Percentiles rank a stretch among this genome's conserved stretches.
These are phyloP conservation scores for Hypseocharis bilobata DNA, from an alignment of 441 rosid species.

Conservation along the genomic window DNA sequence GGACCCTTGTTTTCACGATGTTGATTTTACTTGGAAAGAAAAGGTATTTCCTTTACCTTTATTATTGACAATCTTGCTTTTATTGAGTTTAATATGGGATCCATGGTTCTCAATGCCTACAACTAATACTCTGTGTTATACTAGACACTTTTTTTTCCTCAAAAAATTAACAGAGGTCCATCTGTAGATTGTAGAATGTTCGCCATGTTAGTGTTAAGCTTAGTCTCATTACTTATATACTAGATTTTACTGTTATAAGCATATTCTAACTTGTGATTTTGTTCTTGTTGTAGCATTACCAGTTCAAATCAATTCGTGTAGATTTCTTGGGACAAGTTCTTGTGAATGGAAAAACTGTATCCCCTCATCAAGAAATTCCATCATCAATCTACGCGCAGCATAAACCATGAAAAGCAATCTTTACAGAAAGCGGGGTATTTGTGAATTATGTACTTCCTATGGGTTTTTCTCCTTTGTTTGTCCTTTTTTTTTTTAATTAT, in stretches of 20 bases:
- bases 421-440: constrained; percentile 1
- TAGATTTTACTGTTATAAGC: not conserved
- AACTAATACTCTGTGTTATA: too few species aligned
- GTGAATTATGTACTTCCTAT: constrained; percentile 13
- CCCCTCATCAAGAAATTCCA: constrained; percentile 30
- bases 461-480: too few species aligned
- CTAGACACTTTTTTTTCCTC: too few species aligned
- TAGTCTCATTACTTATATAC: not conserved
- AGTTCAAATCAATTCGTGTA: constrained; percentile 53
- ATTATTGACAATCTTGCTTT: not conserved
- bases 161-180: too few species aligned
- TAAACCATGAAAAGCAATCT: constrained; percentile 34
- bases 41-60: constrained; percentile 32
- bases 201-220: not conserved
- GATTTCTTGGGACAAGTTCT: constrained; percentile 56
- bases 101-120: too few species aligned
- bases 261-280: not conserved
- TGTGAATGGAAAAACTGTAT: constrained; percentile 44
- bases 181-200: not conserved
- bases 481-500: too few species aligned
- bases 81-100: too few species aligned
- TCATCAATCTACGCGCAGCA: constrained; percentile 54
- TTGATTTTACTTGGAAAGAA: constrained; percentile 49
- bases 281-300: constrained; percentile 29
- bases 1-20: constrained; percentile 36